Evolutionary conservation across 192 early-diverging fungal genomes (phyloP).

Genomic region (Neocallimastix lanati): DNA sequence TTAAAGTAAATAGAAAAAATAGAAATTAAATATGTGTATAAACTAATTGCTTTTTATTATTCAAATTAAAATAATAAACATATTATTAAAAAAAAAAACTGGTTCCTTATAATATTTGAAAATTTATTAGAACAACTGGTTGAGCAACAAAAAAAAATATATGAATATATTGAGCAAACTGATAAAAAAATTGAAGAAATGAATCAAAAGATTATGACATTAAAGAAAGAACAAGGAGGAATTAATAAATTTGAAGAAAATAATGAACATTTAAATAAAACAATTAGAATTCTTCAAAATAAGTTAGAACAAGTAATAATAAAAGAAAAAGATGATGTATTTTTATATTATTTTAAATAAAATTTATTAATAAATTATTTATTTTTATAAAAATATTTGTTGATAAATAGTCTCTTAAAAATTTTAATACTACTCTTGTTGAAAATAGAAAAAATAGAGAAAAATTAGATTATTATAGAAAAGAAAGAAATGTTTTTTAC

Average conservation of each 20-base stretch:
- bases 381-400: not conserved
- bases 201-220: not conserved
- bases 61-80: too few species aligned
- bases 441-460: not conserved
- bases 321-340: too few species aligned
- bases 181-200: not conserved
- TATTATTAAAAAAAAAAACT: too few species aligned
- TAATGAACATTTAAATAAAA: not conserved
- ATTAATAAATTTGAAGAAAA: not conserved
- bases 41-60: too few species aligned
- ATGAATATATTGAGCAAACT: not conserved
- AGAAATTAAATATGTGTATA: too few species aligned
- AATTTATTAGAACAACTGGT: not conserved
- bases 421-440: not conserved
- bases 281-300: not conserved
- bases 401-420: not conserved
- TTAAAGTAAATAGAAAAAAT: too few species aligned
- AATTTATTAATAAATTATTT: not conserved
- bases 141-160: not conserved
- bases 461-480: not conserved
- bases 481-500: not conserved
- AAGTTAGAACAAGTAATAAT: not conserved
- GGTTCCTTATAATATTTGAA: too few species aligned
- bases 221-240: not conserved
- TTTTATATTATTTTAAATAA: too few species aligned